These are phyloP conservation scores for Helicocarpus griseus DNA, from an alignment of 2,329 filamentous ascomycete species.

Conservation along the genomic window DNA sequence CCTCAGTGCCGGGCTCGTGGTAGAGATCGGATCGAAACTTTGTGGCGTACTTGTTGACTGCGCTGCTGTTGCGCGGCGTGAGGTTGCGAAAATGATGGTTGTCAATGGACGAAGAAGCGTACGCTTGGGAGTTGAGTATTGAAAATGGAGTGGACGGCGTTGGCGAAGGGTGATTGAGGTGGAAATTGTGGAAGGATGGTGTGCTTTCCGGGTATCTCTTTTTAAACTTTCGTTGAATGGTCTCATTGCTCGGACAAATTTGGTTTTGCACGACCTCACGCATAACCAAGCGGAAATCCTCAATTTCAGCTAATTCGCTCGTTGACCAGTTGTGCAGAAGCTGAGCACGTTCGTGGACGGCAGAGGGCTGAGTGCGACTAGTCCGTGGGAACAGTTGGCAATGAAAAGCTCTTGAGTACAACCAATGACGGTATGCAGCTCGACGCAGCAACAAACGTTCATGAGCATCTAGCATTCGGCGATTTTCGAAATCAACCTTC, in stretches of 20 bases:
- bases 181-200: conserved; percentile 44
- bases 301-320: conserved; percentile 47
- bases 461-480: conserved; percentile 41
- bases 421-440: conserved; percentile 52
- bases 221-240: conserved; percentile 49
- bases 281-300: conserved; percentile 48
- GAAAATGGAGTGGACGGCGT: conserved; percentile 20
- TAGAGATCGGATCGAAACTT: conserved; percentile 39
- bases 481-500: conserved; percentile 47
- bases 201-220: conserved; percentile 42
- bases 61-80: conserved; percentile 1
- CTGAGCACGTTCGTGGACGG: conserved; percentile 43
- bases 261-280: conserved; percentile 47
- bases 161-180: conserved; percentile 39
- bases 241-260: conserved; percentile 53
- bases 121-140: background rate
- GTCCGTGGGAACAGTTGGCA: conserved; percentile 42
- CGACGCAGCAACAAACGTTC: conserved; percentile 46
- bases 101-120: conserved; percentile 1
- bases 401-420: conserved; percentile 51
- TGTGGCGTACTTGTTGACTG: conserved; percentile 31
- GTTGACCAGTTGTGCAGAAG: conserved; percentile 52
- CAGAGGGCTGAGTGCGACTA: conserved; percentile 36
- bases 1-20: conserved; percentile 48
- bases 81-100: background rate